Base-by-base conservation (phyloP, 306 rosid genomes). In the Delonix regia region DNA sequence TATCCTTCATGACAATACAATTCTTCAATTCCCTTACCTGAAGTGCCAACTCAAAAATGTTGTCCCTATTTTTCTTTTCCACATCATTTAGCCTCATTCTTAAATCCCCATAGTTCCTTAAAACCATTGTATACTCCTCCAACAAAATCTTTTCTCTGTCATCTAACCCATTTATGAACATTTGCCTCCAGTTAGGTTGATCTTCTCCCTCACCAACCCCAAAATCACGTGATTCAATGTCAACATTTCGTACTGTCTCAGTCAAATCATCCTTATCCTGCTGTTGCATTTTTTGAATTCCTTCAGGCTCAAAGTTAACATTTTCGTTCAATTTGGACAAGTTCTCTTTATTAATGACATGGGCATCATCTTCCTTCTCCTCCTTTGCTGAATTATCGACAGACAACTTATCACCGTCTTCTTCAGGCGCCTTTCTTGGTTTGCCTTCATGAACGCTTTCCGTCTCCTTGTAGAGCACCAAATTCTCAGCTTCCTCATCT, bases 111-210 rank as follows among this genome's bases (percentile, higher is more conserved):
- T 93, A 90, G 84, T 93, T 89, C 66, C 82, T 73, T n/a, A 96
- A 86, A 71, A 96, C 93, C 38, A 91, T 83, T 55, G 97, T 91
- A 55, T 93, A 96, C 88, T 95, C 99, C 39, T 96, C 97, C 75
- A 96, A 83, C 48, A 96, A 73, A 81, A 84, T 79, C 73, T 87
- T 93, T 69, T 96, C 99, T 77, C 97, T 90, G 19, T 93, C 97
- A 83, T 93, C 99, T 74, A 88, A 80, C 51, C 96, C 98, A 83
- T 77, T 90, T 16, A 88, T 66, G 74, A 91, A 91, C 86, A 91
- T 22, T 11, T 87, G 89, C 77, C 91, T 90, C 97, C 92, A 86
- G 47, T 87, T 85, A 2, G 92, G 92, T 53, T 82, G 86, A 36
- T 44, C 88, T 73, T 65, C 82, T 83, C 30, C 96, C 69, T 69